Conservation (phyloP, 441 rosid genomes). For the Geranium incanum region DNA sequence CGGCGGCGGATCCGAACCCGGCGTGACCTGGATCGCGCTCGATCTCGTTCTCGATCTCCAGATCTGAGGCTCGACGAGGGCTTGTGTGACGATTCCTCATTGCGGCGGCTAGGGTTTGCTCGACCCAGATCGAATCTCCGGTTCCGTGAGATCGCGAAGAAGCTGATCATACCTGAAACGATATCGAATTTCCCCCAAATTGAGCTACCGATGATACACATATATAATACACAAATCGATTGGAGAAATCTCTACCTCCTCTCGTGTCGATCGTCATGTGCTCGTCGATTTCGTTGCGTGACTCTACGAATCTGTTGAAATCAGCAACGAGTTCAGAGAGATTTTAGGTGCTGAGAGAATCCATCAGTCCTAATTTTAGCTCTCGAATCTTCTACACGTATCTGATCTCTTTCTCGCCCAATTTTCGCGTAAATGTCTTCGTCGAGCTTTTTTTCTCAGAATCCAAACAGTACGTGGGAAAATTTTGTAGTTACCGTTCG, state of each 20-base stretch:
- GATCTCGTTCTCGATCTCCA: conserved; percentile 28
- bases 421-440: not conserved
- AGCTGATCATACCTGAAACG: not conserved
- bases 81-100: not conserved
- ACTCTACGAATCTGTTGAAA: not conserved
- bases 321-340: not conserved
- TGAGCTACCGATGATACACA: not conserved
- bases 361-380: not conserved
- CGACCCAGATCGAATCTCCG: no score
- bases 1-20: conserved; percentile 27
- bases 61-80: no score
- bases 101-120: not conserved
- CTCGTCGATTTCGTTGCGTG: not conserved
- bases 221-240: not conserved
- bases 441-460: not conserved
- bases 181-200: not conserved
- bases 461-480: no score
- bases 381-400: not conserved
- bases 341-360: not conserved
- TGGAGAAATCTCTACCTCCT: not conserved
- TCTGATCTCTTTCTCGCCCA: not conserved
- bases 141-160: not conserved
- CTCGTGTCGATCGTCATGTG: not conserved
- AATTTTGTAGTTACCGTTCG: no score
- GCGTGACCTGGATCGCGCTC: conserved; percentile 30